Evolutionary conservation across 345 rosid genomes (phyloP).

Genomic region (Euphorbia tirucalli): DNA sequence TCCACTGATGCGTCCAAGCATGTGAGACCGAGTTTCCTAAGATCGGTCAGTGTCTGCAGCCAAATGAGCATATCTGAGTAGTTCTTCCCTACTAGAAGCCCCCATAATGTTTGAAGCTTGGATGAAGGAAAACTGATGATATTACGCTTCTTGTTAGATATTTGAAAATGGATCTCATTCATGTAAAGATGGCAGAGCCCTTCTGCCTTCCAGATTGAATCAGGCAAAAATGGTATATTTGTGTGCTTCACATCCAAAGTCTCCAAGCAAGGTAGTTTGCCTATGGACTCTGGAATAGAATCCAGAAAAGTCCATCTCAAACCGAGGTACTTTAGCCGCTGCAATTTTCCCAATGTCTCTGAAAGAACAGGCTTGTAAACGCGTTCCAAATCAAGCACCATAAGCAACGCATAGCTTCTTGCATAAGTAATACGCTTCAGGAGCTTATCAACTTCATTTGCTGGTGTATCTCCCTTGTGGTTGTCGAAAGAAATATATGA

Average conservation of each 20-base stretch:
- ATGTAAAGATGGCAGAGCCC: slow-evolving; percentile 31
- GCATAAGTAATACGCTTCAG: not conserved
- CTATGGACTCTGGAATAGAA: slow-evolving; percentile 29
- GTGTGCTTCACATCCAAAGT: slow-evolving; percentile 47
- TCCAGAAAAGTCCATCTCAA: slow-evolving; percentile 35
- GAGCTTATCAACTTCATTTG: slow-evolving; percentile 15
- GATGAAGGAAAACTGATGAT: not conserved
- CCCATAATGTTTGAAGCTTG: slow-evolving; percentile 34
- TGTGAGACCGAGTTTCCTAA: slow-evolving; percentile 35
- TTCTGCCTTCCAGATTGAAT: slow-evolving; percentile 28
- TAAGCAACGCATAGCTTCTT: slow-evolving; percentile 24
- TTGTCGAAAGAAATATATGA: slow-evolving; percentile 23
- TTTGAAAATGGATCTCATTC: too few relatives aligned
- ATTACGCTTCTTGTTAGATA: too few relatives aligned
- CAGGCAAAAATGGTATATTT: slow-evolving; percentile 25
- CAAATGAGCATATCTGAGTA: not conserved
- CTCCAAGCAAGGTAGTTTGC: slow-evolving; percentile 28
- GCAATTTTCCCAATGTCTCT: slow-evolving; percentile 20
- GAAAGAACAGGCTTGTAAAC: slow-evolving; percentile 38
- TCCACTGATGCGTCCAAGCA: slow-evolving; percentile 17
- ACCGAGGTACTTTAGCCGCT: slow-evolving; percentile 27
- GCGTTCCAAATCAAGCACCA: slow-evolving; percentile 36
- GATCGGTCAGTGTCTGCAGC: slow-evolving; percentile 7
- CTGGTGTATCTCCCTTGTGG: slow-evolving; percentile 20
- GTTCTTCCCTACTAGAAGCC: slow-evolving; percentile 24